Percentiles rank a stretch among this genome's conserved stretches.
Evolutionary conservation across 108 stramenopile genomes (phyloP).

Genomic region (Fragilaria crotonensis): DNA sequence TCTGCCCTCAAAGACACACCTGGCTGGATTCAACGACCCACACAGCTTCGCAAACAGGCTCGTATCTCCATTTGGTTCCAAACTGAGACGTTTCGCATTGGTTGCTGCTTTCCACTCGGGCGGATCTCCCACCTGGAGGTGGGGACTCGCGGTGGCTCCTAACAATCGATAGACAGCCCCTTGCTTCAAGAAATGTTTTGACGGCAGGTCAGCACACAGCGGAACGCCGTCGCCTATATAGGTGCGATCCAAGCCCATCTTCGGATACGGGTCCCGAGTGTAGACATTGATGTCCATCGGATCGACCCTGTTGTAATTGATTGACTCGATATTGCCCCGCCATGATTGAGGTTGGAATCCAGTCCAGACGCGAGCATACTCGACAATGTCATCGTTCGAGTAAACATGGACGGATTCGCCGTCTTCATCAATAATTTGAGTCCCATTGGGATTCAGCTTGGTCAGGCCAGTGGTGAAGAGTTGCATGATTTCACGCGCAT

Average conservation of each 20-base stretch:
- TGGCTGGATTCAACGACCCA: constrained; percentile 1
- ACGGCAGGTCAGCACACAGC: constrained; percentile 36
- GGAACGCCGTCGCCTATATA: constrained; percentile 40
- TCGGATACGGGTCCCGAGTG: constrained; percentile 44
- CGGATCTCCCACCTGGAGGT: constrained; percentile 13
- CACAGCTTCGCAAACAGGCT: constrained; percentile 25
- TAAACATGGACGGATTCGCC: constrained; percentile 20
- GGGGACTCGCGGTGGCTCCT: constrained; percentile 20
- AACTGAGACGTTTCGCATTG: constrained; percentile 4
- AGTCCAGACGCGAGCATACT: constrained; percentile 37
- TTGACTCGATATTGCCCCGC: constrained; percentile 12
- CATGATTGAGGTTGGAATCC: constrained; percentile 10
- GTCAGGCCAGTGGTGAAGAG: constrained; percentile 33
- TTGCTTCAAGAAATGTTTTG: constrained; percentile 27
- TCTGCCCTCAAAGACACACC: constrained; percentile 12
- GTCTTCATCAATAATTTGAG: constrained; percentile 9
- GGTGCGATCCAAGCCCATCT: constrained; percentile 39
- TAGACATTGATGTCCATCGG: constrained; percentile 29
- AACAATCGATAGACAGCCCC: constrained; percentile 46
- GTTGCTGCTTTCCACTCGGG: constrained; percentile 14
- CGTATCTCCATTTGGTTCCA: constrained; percentile 5
- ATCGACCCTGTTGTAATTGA: constrained; percentile 29
- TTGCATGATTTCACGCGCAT: constrained; percentile 25
- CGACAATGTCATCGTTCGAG: constrained; percentile 24
- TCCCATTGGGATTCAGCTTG: constrained; percentile 36